These are phyloP conservation scores for Phellopilus nigrolimitatus DNA, from an alignment of 1,284 basidiomycete species.

Conservation along the genomic window DNA sequence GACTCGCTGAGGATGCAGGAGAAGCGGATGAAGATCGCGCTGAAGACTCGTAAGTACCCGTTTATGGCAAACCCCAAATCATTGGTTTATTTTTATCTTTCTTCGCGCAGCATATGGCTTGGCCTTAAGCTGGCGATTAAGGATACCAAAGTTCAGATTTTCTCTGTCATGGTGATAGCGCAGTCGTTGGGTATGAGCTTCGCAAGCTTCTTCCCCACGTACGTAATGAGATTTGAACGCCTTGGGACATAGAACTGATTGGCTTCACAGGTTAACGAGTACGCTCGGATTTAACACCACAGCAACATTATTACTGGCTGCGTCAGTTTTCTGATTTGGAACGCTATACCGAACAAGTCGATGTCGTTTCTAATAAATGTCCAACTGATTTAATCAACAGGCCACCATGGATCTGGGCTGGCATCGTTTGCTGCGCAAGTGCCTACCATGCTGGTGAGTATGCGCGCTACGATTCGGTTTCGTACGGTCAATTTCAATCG, in stretches of 20 bases:
- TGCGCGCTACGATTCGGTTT: conserved; percentile 39
- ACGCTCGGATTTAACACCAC: conserved; percentile 35
- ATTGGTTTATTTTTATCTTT: neutral
- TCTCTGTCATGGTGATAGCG: conserved; percentile 25
- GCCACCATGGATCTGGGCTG: conserved; percentile 28
- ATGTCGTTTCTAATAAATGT: too few species aligned
- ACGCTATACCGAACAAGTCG: too few species aligned
- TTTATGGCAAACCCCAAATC: neutral
- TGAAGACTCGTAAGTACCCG: conserved; percentile 25
- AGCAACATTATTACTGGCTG: conserved; percentile 33
- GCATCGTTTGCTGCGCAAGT: conserved; percentile 30
- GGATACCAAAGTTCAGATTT: conserved; percentile 32
- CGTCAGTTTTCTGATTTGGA: conserved; percentile 25
- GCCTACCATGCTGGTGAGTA: conserved; percentile 34
- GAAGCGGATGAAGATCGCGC: conserved; percentile 33
- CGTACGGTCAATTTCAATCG: neutral
- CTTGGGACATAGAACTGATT: conserved; percentile 5
- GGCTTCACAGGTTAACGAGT: conserved; percentile 27
- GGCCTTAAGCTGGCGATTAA: conserved; percentile 27
- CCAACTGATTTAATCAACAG: conserved; percentile 9
- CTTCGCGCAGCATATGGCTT: conserved; percentile 17
- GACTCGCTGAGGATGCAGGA: conserved; percentile 41
- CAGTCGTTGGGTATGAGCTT: conserved; percentile 32
- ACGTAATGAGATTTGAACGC: conserved; percentile 1
- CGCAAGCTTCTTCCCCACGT: conserved; percentile 33